Conservation (phyloP, 495 filamentous ascomycete genomes). For the Aspergillus nidulans region DNA sequence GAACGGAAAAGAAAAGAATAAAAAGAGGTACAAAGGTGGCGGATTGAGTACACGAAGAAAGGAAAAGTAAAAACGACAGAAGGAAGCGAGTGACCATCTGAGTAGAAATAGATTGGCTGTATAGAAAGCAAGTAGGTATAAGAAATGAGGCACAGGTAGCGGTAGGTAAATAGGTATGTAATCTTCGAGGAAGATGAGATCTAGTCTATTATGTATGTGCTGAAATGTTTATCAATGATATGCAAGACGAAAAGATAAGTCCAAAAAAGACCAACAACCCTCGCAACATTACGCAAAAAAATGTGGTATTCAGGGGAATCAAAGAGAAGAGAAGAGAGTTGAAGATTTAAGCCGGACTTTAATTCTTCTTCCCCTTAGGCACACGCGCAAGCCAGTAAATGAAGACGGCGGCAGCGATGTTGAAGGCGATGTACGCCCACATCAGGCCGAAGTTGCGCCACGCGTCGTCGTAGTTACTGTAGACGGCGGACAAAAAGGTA, state of each 20-base stretch:
- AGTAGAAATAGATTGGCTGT: neutral
- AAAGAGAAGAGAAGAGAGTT: constrained; percentile 7
- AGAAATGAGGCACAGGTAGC: neutral
- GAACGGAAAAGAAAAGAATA: no score
- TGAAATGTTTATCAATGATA: neutral
- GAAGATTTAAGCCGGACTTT: constrained; percentile 17
- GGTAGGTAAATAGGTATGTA: neutral
- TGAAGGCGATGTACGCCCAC: constrained; percentile 67
- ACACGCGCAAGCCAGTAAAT: constrained; percentile 80
- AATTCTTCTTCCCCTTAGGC: constrained; percentile 53
- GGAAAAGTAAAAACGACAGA: neutral
- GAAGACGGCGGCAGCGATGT: constrained; percentile 60
- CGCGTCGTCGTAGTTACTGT: constrained; percentile 51
- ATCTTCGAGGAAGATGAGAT: neutral
- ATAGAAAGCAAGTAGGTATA: neutral
- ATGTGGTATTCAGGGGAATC: neutral
- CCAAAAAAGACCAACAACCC: neutral
- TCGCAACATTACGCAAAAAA: neutral
- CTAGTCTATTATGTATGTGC: constrained; percentile 6
- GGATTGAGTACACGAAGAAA: neutral
- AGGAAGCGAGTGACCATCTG: neutral
- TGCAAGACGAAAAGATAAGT: neutral
- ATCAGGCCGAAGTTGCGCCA: constrained; percentile 71
- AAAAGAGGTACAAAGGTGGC: no score
- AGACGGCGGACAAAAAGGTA: constrained; percentile 49